Percentiles rank a stretch among this genome's conserved stretches.
Conservation (phyloP, 129 eudicot genomes). For the Tagetes patula region DNA sequence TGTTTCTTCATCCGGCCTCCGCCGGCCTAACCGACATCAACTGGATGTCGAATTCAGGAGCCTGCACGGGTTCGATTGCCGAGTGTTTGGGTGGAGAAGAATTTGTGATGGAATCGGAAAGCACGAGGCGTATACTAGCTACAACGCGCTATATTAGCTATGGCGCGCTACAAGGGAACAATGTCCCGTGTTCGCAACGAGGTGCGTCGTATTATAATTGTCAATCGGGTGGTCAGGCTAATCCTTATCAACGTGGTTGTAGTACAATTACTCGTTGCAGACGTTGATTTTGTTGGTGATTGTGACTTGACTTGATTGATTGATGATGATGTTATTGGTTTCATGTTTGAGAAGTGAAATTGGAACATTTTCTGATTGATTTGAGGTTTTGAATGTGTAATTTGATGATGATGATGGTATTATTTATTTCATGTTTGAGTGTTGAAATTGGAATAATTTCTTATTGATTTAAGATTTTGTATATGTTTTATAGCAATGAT, state of each 20-base stretch:
- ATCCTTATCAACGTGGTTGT: conserved; percentile 88
- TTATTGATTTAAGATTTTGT: neutral
- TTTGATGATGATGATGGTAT: conserved; percentile 1
- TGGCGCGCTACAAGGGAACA: conserved; percentile 64
- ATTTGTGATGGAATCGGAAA: conserved; percentile 66
- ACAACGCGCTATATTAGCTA: conserved; percentile 65
- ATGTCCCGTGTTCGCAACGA: conserved; percentile 71
- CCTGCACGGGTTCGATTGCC: conserved; percentile 65
- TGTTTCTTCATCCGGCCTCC: conserved; percentile 7
- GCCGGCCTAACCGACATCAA: conserved; percentile 22
- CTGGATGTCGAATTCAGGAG: conserved; percentile 37
- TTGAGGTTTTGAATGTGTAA: conserved; percentile 8
- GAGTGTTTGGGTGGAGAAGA: conserved; percentile 64
- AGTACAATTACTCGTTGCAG: conserved; percentile 69
- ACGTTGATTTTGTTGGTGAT: conserved; percentile 34
- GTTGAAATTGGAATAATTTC: neutral
- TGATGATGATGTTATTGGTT: neutral
- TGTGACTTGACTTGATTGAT: conserved; percentile 20
- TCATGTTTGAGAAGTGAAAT: neutral
- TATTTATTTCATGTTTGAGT: neutral
- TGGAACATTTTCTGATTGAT: conserved; percentile 1
- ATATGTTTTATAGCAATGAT: neutral
- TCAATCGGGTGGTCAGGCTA: conserved; percentile 67
- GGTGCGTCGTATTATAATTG: conserved; percentile 90
- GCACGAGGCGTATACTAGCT: conserved; percentile 59